Evolutionary conservation across 1,284 basidiomycete species (phyloP).

Genomic region (Trametes sp.): DNA sequence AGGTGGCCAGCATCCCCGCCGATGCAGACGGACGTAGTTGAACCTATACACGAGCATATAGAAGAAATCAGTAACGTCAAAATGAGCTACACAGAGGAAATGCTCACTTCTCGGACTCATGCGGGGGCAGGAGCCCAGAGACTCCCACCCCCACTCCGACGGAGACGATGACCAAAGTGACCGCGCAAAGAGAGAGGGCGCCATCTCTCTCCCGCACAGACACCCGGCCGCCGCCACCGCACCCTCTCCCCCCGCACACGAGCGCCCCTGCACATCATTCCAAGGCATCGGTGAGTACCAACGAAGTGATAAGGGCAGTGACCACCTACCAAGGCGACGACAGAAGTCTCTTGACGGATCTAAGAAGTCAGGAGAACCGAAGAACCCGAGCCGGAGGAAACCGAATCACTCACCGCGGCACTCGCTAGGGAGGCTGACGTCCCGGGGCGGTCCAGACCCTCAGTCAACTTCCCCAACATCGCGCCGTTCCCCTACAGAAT

Average conservation of each 20-base stretch:
- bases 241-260: too few species aligned
- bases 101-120: constrained; percentile 6
- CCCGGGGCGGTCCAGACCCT: constrained; percentile 15
- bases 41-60: neutral
- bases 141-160: constrained; percentile 13
- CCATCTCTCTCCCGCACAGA: constrained; percentile 12
- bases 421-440: constrained; percentile 11
- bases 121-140: constrained; percentile 7
- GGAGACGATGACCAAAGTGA: constrained; percentile 1
- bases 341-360: too few species aligned
- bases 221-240: constrained; percentile 1
- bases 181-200: constrained; percentile 12
- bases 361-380: neutral
- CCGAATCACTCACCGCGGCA: constrained; percentile 1
- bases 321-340: too few species aligned
- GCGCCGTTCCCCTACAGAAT: neutral
- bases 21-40: neutral
- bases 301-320: too few species aligned
- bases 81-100: neutral
- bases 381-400: neutral
- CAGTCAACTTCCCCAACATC: constrained; percentile 12
- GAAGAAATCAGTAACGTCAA: neutral
- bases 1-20: too few species aligned
- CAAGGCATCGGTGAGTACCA: too few species aligned
- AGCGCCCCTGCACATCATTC: too few species aligned